Percentiles rank a stretch among this genome's conserved stretches.
phyloP scores from a whole-genome alignment of 306 rosid species.

The Vachellia pachyceras region DNA sequence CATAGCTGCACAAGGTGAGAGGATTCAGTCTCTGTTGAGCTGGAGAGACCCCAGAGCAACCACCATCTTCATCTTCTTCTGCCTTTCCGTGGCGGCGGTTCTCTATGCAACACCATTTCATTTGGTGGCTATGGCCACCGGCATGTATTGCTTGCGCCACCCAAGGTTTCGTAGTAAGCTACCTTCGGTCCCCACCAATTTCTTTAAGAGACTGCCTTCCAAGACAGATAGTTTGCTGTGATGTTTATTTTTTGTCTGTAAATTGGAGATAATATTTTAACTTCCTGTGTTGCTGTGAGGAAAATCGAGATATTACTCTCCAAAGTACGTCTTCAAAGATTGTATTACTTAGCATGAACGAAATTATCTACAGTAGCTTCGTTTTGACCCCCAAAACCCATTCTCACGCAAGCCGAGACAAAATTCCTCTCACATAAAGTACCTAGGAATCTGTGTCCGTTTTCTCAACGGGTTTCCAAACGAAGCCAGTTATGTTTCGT shows the following conservation, averaged over 20 bases:
- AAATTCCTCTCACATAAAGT: too few species aligned
- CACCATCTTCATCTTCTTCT: conserved; percentile 61
- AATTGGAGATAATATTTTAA: not conserved
- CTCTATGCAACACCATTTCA: conserved; percentile 73
- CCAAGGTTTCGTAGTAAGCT: conserved; percentile 80
- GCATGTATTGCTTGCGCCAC: conserved; percentile 70
- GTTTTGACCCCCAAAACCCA: too few species aligned
- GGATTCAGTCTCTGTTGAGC: conserved; percentile 70
- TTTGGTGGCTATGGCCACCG: conserved; percentile 67
- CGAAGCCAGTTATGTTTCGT: not conserved
- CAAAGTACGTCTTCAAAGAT: not conserved
- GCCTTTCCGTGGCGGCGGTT: conserved; percentile 63
- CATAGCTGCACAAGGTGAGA: conserved; percentile 92
- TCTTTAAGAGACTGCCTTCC: conserved; percentile 86
- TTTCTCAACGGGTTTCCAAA: too few species aligned
- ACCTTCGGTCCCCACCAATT: conserved; percentile 75
- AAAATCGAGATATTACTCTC: not conserved
- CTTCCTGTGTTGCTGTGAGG: not conserved
- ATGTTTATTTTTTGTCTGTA: not conserved
- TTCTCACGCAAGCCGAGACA: too few species aligned
- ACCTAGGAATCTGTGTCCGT: too few species aligned
- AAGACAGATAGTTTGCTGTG: conserved; percentile 71
- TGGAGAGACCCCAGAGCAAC: conserved; percentile 93
- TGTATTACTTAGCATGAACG: not conserved
- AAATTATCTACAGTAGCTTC: not conserved